These are phyloP conservation scores for Aspergillus cristatus DNA, from an alignment of 495 filamentous ascomycete species.

Conservation along the genomic window DNA sequence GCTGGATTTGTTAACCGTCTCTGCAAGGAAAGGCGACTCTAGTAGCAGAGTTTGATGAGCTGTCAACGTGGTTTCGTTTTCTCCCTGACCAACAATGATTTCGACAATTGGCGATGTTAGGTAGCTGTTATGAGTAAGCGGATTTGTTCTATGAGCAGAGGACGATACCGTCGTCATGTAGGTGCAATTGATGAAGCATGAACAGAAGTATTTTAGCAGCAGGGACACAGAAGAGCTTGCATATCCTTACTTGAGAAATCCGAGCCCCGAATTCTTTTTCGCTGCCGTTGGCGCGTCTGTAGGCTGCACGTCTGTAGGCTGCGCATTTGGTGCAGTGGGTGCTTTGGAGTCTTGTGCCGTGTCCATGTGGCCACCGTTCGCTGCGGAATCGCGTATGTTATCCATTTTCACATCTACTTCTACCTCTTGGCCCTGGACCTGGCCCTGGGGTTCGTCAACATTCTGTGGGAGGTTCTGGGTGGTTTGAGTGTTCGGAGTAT, in stretches of 20 bases:
- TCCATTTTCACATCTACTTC: no score
- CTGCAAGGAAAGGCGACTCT: slow-evolving; percentile 65
- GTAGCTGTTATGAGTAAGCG: slow-evolving; percentile 19
- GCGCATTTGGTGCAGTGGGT: slow-evolving; percentile 13
- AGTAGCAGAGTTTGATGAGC: slow-evolving; percentile 73
- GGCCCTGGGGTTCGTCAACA: slow-evolving; percentile 15
- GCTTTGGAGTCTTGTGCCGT: slow-evolving; percentile 12
- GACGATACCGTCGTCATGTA: slow-evolving; percentile 1
- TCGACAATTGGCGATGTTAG: slow-evolving; percentile 74
- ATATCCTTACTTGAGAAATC: slow-evolving; percentile 28
- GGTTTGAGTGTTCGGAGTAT: background rate
- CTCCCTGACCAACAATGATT: slow-evolving; percentile 58
- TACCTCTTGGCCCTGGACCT: background rate
- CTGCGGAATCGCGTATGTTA: background rate
- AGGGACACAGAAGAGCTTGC: background rate
- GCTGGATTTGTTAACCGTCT: slow-evolving; percentile 47
- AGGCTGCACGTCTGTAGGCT: slow-evolving; percentile 9
- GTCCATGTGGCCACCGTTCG: slow-evolving; percentile 5
- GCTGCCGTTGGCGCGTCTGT: slow-evolving; percentile 7
- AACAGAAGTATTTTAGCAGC: background rate
- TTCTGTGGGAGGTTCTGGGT: slow-evolving; percentile 10
- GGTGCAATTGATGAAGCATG: background rate
- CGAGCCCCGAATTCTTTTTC: slow-evolving; percentile 17
- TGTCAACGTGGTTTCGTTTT: slow-evolving; percentile 50
- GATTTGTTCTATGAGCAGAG: background rate